These are phyloP conservation scores for Verticillium nonalfalfae DNA, from an alignment of 2,329 filamentous ascomycete species.

Conservation along the genomic window DNA sequence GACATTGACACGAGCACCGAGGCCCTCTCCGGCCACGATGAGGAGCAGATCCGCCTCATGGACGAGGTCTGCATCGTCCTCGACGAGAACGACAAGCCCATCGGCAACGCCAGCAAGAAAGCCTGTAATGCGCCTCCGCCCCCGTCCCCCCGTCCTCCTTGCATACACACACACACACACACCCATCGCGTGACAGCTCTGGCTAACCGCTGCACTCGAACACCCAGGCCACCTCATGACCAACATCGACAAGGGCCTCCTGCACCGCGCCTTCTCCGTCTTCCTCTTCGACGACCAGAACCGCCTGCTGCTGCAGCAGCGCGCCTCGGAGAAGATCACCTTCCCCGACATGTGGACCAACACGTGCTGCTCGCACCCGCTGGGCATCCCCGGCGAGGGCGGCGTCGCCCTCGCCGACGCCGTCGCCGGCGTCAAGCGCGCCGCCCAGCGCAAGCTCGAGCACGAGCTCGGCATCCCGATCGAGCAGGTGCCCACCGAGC, in stretches of 20 bases:
- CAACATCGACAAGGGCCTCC: slow-evolving; percentile 92
- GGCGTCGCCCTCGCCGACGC: slow-evolving; percentile 75
- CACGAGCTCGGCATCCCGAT: slow-evolving; percentile 92
- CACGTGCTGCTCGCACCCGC: slow-evolving; percentile 96
- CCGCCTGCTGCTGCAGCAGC: slow-evolving; percentile 88
- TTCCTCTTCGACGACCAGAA: slow-evolving; percentile 97
- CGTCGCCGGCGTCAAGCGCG: slow-evolving; percentile 80
- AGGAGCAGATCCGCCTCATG: slow-evolving; percentile 96
- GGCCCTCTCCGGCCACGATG: slow-evolving; percentile 86
- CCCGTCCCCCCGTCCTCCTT: neutral
- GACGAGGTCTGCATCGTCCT: slow-evolving; percentile 98
- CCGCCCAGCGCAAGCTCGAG: slow-evolving; percentile 86
- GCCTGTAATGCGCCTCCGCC: slow-evolving; percentile 58
- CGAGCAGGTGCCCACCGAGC: slow-evolving; percentile 81
- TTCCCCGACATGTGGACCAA: slow-evolving; percentile 99
- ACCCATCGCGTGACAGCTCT: slow-evolving; percentile 20
- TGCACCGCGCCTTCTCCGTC: slow-evolving; percentile 95
- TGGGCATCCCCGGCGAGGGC: slow-evolving; percentile 87
- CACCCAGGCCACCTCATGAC: slow-evolving; percentile 87
- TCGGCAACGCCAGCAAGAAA: slow-evolving; percentile 97
- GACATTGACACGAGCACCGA: slow-evolving; percentile 68
- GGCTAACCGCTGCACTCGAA: slow-evolving; percentile 41
- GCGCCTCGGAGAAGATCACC: slow-evolving; percentile 94
- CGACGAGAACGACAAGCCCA: slow-evolving; percentile 85
- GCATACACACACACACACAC: too few relatives aligned